These are phyloP conservation scores for Wickerhamomyces sydowiorum DNA, from an alignment of 805 yeast genomes.

Conservation along the genomic window DNA sequence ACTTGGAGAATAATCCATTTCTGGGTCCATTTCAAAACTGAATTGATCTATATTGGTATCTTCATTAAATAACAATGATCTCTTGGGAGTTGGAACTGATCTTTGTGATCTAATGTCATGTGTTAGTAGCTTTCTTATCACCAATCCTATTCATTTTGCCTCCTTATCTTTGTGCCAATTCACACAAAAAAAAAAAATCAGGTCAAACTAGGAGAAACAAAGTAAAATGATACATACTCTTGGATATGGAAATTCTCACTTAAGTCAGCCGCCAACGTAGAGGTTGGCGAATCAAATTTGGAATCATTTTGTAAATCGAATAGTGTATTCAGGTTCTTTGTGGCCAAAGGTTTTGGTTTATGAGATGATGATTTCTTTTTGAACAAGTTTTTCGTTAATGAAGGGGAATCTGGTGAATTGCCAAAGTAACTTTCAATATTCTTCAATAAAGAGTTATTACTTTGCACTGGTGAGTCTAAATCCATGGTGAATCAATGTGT, in stretches of 20 bases:
- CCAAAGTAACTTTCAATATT: background rate
- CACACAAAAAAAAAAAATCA: constrained; percentile 1
- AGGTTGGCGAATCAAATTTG: constrained; percentile 35
- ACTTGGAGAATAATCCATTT: background rate
- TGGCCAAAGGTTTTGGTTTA: constrained; percentile 7
- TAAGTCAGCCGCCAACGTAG: constrained; percentile 32
- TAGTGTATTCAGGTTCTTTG: constrained; percentile 16
- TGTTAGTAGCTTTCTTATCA: background rate
- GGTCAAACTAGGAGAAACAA: background rate
- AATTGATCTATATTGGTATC: background rate
- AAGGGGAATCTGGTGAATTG: constrained; percentile 1
- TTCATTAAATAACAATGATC: constrained; percentile 10
- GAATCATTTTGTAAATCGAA: constrained; percentile 29
- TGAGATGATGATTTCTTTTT: constrained; percentile 14
- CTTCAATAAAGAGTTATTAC: background rate
- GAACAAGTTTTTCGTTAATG: constrained; percentile 13
- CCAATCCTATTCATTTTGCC: background rate
- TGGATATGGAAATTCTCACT: constrained; percentile 31
- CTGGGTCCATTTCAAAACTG: background rate
- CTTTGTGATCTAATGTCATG: constrained; percentile 1
- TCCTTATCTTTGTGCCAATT: constrained; percentile 6
- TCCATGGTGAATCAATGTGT: background rate
- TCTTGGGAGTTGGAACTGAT: constrained; percentile 13
- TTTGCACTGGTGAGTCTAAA: background rate
- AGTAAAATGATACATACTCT: constrained; percentile 11